Evolutionary conservation across 176 grass and related monocot species (phyloP).

Genomic region (Ananas comosus): DNA sequence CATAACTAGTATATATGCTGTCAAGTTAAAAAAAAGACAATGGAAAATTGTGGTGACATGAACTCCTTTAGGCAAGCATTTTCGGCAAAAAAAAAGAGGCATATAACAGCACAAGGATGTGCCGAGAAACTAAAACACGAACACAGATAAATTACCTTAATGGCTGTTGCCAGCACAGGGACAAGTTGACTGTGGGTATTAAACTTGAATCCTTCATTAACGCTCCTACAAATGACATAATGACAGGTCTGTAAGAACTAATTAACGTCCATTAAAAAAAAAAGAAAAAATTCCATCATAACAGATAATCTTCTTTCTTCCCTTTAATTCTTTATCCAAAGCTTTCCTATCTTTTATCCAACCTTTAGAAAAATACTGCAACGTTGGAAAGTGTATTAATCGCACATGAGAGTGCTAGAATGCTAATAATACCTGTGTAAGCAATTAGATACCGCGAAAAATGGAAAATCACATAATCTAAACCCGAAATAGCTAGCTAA

Average conservation of each 20-base stretch:
- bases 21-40: too few relatives aligned
- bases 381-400: too few relatives aligned
- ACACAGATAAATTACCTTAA: constrained; percentile 64
- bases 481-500: constrained; percentile 9
- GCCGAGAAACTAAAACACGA: neutral
- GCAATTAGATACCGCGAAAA: neutral
- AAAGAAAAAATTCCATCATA: neutral
- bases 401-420: too few relatives aligned
- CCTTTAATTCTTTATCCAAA: neutral
- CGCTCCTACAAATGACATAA: constrained; percentile 30
- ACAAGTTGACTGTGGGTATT: constrained; percentile 84
- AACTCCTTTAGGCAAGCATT: too few relatives aligned
- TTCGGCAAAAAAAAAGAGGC: neutral
- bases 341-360: too few relatives aligned
- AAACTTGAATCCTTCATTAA: constrained; percentile 77
- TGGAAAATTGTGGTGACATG: too few relatives aligned
- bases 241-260: constrained; percentile 5
- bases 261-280: neutral
- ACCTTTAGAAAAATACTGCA: too few relatives aligned
- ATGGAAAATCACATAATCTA: neutral
- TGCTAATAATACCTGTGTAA: too few relatives aligned
- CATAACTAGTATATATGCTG: too few relatives aligned
- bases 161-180: constrained; percentile 77
- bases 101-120: neutral
- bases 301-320: constrained; percentile 2